Percentiles rank a stretch among this genome's conserved stretches.
These are phyloP conservation scores for Paramecium bursaria DNA, from an alignment of 73 alveolate genomes.

Conservation along the genomic window DNA sequence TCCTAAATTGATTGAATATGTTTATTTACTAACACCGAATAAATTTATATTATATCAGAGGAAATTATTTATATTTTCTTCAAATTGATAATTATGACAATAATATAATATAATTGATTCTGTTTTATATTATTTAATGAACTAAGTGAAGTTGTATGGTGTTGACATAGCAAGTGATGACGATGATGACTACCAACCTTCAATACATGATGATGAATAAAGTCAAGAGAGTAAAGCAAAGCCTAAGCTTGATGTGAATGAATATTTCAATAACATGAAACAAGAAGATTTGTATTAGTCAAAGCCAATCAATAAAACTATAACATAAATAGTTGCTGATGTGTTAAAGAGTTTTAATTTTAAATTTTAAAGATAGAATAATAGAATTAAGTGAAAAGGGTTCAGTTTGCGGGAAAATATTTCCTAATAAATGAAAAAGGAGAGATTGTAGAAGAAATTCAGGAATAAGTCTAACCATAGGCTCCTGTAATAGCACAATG, in stretches of 20 bases:
- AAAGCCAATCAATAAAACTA: slow-evolving; percentile 11
- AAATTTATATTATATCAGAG: too few relatives aligned
- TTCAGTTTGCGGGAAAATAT: slow-evolving; percentile 56
- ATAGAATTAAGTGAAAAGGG: background rate
- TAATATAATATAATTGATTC: too few relatives aligned
- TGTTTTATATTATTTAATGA: too few relatives aligned
- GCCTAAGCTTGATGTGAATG: background rate
- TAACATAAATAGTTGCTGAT: slow-evolving; percentile 23
- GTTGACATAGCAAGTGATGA: slow-evolving; percentile 31
- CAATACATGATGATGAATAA: background rate
- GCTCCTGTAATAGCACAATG: background rate
- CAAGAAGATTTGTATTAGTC: slow-evolving; percentile 3
- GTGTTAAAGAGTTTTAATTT: slow-evolving; percentile 8
- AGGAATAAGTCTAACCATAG: background rate
- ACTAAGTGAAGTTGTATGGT: slow-evolving; percentile 17
- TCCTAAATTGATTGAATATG: too few relatives aligned
- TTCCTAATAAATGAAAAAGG: slow-evolving; percentile 57
- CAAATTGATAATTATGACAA: too few relatives aligned
- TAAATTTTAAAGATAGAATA: slow-evolving; percentile 8
- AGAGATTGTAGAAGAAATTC: slow-evolving; percentile 40
- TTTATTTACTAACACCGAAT: too few relatives aligned
- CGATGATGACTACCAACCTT: slow-evolving; percentile 24
- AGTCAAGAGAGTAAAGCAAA: background rate
- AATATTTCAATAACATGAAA: slow-evolving; percentile 28
- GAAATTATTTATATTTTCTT: too few relatives aligned